Conservation (phyloP, 331 rosid species). For the Prunus yedoensis region DNA sequence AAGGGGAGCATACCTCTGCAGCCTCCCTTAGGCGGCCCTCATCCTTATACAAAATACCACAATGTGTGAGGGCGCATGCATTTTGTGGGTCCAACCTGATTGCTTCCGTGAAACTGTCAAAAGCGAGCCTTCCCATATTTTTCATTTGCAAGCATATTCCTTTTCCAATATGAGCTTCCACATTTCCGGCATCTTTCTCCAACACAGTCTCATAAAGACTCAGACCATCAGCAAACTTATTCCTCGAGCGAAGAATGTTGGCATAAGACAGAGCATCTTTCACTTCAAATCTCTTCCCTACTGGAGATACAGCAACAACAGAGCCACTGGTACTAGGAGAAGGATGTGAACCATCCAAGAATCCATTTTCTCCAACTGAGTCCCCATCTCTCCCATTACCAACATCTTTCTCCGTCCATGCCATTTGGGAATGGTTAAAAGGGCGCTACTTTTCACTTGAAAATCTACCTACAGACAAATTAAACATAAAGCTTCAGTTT, state of each 20-base stretch:
- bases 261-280: constrained; percentile 71
- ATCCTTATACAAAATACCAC: constrained; percentile 89
- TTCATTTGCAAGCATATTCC: constrained; percentile 98
- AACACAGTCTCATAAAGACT: constrained; percentile 65
- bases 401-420: constrained; percentile 57
- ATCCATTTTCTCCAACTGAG: constrained; percentile 64
- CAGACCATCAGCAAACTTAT: constrained; percentile 83
- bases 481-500: constrained; percentile 10
- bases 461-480: constrained; percentile 21
- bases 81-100: constrained; percentile 77
- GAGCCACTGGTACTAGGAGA: constrained; percentile 52
- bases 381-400: constrained; percentile 55
- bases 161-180: constrained; percentile 90
- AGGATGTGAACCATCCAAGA: constrained; percentile 53
- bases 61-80: constrained; percentile 85
- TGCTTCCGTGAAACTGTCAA: constrained; percentile 81
- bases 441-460: constrained; percentile 35
- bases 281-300: constrained; percentile 43
- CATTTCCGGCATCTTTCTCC: constrained; percentile 61
- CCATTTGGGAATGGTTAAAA: constrained; percentile 48
- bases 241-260: constrained; percentile 79
- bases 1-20: constrained; percentile 72
- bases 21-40: constrained; percentile 93
- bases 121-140: constrained; percentile 79
- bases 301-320: constrained; percentile 26